A percentile compares a stretch with the other conserved stretches of the same genome.
Conservation (phyloP, 257 asterid genomes). For the Datura wrightii region DNA sequence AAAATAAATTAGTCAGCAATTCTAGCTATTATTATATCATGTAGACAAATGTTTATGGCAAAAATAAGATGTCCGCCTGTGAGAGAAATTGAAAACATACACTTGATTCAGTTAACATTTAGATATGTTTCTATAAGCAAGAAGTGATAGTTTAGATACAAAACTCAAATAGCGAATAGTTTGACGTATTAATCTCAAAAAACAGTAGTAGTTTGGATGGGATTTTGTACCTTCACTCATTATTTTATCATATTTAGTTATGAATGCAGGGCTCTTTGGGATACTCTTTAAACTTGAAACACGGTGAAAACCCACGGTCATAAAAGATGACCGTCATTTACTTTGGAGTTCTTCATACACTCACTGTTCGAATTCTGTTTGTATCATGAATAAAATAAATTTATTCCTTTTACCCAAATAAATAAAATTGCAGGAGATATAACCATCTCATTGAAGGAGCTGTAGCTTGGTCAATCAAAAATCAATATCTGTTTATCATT, state of each 20-base stretch:
- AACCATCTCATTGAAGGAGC: neutral
- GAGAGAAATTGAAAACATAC: no score
- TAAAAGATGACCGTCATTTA: neutral
- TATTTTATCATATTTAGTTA: neutral
- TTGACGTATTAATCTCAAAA: no score
- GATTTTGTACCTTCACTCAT: no score
- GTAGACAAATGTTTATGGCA: no score
- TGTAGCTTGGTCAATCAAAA: neutral
- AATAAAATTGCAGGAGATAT: neutral
- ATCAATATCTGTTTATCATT: neutral
- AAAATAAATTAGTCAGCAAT: no score
- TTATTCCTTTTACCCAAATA: neutral
- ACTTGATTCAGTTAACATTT: no score
- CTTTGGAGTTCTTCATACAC: neutral
- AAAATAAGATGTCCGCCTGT: no score
- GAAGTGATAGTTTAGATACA: no score
- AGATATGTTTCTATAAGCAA: no score
- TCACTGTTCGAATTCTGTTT: neutral
- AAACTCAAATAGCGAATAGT: no score
- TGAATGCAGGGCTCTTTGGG: neutral
- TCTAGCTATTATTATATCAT: no score
- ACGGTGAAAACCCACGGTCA: neutral
- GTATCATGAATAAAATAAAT: neutral
- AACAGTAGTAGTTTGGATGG: no score
- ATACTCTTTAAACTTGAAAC: neutral